Base-by-base conservation (phyloP, 139 green algal genomes). In the Tetraselmis striata region DNA sequence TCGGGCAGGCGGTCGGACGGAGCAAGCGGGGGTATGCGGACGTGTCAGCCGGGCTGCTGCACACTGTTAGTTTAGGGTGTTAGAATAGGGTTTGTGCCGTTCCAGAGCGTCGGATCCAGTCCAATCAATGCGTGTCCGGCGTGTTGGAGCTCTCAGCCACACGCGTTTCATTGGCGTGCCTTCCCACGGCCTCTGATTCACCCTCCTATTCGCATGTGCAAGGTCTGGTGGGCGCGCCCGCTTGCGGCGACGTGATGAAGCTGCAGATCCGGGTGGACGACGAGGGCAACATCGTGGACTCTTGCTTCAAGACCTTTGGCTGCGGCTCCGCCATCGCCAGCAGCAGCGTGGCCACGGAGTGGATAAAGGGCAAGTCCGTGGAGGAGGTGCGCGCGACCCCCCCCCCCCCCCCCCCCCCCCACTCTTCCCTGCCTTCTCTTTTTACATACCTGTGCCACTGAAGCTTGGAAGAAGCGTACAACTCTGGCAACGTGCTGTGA, bases 181-280 rank as follows among this genome's bases (percentile, higher is more conserved):
- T 67, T 18, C 11, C 45, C 11, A 18, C 18, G 45, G 45, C 11
- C 5, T 5, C 45, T 67, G 45, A 67, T 18, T 5, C 11, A 25
- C 45, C 11, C 11, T 5, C 18, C 45, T 5, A 5, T 67, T 5
- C 11, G 11, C 18, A 18, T 67, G 45, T 67, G 5, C 18, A 5
- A 5, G 94, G 94, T 24, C 87, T 98, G 2, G 94, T 97, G 0
- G 94, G 94, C 27, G 94, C 94, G 0, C 94, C 94, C 23, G 97
- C 97, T 2, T 99, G 97, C 79, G 97, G 97, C n/a, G 97, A 99
- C 80, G 97, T 99, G 1, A 99, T 99, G 97, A 99, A 99, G 91
- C 92, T 99, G 79, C 97, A 99, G 86, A 98, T 99, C 84, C 96
- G 90, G 86, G 94, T 95, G 25, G 94, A 97, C 59, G 94, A 96